Base-by-base conservation (phyloP, 768 basidiomycete species). In the Russula earlei region DNA sequence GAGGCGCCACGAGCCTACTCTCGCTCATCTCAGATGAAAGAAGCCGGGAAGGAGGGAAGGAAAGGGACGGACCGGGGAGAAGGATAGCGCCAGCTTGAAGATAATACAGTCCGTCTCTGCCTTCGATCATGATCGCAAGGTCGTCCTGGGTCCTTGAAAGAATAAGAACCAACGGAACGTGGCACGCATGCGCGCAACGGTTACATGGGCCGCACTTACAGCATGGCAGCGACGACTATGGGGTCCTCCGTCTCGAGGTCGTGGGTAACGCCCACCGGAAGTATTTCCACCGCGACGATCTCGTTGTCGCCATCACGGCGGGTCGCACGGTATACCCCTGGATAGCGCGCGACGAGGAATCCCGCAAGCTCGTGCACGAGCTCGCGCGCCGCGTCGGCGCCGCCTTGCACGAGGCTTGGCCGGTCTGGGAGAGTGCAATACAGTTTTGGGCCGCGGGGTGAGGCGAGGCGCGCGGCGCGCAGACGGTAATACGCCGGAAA, bases 61-160 rank as follows among this genome's bases (percentile, higher is more conserved):
- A 22, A 34, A 24, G 34, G 24, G 33, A 58, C 75, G 59, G 46
- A 80, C 84, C 86, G 60, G 83, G 71, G 17, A 84, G 74, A 56
- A 77, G 77, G 60, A 88, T 81, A 0, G 80, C 81, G 8, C 86
- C 87, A 40, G 80, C 84, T 65, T 86, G 86, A 62, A 90, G 81
- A 65, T 87, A 84, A 60, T 87, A 85, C 57, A 74, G 73, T 40
- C 86, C 85, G 54, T 90, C 83, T 20, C 72, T 66, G 49, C 84
- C 83, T 82, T 65, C 56, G 44, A 64, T 63, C 62, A 62, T 59
- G 40, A 64, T 51, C 44, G 63, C 63, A 22, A 65, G 44, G 44
- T 65, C 63, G 37, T 64, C 63, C 31, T 63, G 63, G 1, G 49
- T 43, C 33, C 63, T 64, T 10, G 49, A 48, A 24, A 22, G 45